Evolutionary conservation across 1,284 basidiomycete species (phyloP).

Genomic region (Cutaneotrichosporon dermatis): DNA sequence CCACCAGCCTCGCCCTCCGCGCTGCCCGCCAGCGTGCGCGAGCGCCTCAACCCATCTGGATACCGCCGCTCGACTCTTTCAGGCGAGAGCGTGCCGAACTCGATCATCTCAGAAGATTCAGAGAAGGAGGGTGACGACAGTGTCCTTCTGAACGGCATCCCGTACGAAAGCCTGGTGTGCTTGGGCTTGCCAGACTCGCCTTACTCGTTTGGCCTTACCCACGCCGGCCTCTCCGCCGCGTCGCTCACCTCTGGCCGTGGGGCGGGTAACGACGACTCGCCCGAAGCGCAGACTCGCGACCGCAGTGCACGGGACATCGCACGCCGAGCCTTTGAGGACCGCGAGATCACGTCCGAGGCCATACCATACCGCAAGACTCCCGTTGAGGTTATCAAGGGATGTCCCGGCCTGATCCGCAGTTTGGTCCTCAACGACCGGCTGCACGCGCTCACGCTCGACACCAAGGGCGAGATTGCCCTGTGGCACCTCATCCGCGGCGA

Average conservation of each 20-base stretch:
- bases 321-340: conserved; percentile 62
- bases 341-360: conserved; percentile 79
- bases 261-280: conserved; percentile 17
- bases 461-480: conserved; percentile 72
- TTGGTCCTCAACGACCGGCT: conserved; percentile 83
- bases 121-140: conserved; percentile 16
- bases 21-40: conserved; percentile 20
- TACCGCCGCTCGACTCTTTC: conserved; percentile 19
- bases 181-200: conserved; percentile 71
- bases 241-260: conserved; percentile 59
- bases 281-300: conserved; percentile 12
- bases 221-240: conserved; percentile 59
- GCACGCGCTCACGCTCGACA: conserved; percentile 87
- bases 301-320: conserved; percentile 32
- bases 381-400: conserved; percentile 69
- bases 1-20: conserved; percentile 13
- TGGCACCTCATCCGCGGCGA: conserved; percentile 83
- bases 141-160: conserved; percentile 59
- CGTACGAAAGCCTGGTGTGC: conserved; percentile 71
- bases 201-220: conserved; percentile 53
- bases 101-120: conserved; percentile 21
- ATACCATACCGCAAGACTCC: conserved; percentile 60
- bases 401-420: conserved; percentile 76
- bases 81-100: conserved; percentile 29
- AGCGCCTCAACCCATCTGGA: conserved; percentile 16